These are phyloP conservation scores for Phlyctochytrium planicorne DNA, from an alignment of 192 early-diverging fungal species.

Conservation along the genomic window DNA sequence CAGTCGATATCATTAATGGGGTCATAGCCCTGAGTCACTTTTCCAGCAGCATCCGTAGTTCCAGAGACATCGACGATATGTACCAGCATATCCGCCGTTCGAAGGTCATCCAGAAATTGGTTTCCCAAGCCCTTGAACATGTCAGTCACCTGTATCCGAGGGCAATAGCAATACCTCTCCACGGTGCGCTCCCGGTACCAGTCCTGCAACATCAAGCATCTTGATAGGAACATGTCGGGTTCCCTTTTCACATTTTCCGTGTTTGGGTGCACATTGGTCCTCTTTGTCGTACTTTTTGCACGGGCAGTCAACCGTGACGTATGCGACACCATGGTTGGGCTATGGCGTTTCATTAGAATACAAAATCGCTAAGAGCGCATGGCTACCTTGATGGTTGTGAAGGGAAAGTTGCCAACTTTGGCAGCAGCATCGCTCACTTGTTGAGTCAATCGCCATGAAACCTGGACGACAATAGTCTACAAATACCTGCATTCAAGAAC, in stretches of 20 bases:
- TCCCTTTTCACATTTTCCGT: constrained; percentile 71
- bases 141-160: not conserved
- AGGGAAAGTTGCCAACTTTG: constrained; percentile 83
- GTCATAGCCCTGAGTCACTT: constrained; percentile 77
- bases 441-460: not conserved
- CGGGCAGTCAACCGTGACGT: constrained; percentile 71
- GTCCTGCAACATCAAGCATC: constrained; percentile 78
- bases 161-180: constrained; percentile 35
- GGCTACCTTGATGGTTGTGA: constrained; percentile 80
- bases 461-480: not conserved
- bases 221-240: constrained; percentile 66
- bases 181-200: constrained; percentile 78
- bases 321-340: constrained; percentile 58
- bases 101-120: constrained; percentile 78
- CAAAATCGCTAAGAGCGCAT: no score
- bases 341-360: no score
- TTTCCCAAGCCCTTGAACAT: constrained; percentile 64
- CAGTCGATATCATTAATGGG: constrained; percentile 83
- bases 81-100: constrained; percentile 73
- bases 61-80: constrained; percentile 86
- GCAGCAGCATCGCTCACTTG: constrained; percentile 77
- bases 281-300: constrained; percentile 57
- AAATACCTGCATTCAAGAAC: constrained; percentile 69
- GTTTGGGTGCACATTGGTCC: constrained; percentile 65
- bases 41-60: constrained; percentile 74